A percentile compares a stretch with the other conserved stretches of the same genome.
These are phyloP conservation scores for Multifurca ochricompacta DNA, from an alignment of 768 basidiomycete species.

Conservation along the genomic window DNA sequence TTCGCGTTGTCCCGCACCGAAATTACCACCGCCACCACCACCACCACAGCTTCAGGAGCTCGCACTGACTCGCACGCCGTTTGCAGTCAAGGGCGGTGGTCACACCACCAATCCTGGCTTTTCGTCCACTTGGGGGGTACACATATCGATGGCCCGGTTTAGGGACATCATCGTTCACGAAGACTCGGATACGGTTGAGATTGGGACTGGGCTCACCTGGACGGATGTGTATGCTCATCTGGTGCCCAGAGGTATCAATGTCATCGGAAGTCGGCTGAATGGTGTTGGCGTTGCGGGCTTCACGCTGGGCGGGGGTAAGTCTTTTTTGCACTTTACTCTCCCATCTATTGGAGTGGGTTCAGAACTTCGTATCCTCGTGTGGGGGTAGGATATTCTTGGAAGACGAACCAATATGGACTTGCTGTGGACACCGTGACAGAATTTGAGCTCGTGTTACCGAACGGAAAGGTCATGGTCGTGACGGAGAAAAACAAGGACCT, in stretches of 20 bases:
- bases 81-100: constrained; percentile 24
- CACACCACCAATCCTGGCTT: constrained; percentile 23
- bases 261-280: constrained; percentile 22
- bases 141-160: constrained; percentile 24
- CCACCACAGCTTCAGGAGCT: constrained; percentile 2
- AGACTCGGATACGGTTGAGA: constrained; percentile 8
- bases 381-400: constrained; percentile 29
- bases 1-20: too few species aligned
- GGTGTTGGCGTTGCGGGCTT: constrained; percentile 24
- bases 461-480: constrained; percentile 20
- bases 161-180: constrained; percentile 9
- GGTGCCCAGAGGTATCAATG: constrained; percentile 19
- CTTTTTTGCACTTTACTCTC: not conserved
- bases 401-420: constrained; percentile 30
- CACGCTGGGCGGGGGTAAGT: constrained; percentile 23
- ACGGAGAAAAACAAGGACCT: constrained; percentile 11
- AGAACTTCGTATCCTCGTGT: not conserved
- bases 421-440: constrained; percentile 29
- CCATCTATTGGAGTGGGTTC: not conserved
- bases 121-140: constrained; percentile 26
- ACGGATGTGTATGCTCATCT: constrained; percentile 24
- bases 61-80: not conserved
- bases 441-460: constrained; percentile 27
- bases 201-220: constrained; percentile 25
- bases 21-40: too few species aligned